Percentiles rank a stretch among this genome's conserved stretches.
phyloP scores from a whole-genome alignment of 2,329 filamentous ascomycete genomes.

The Zymoseptoria brevis region DNA sequence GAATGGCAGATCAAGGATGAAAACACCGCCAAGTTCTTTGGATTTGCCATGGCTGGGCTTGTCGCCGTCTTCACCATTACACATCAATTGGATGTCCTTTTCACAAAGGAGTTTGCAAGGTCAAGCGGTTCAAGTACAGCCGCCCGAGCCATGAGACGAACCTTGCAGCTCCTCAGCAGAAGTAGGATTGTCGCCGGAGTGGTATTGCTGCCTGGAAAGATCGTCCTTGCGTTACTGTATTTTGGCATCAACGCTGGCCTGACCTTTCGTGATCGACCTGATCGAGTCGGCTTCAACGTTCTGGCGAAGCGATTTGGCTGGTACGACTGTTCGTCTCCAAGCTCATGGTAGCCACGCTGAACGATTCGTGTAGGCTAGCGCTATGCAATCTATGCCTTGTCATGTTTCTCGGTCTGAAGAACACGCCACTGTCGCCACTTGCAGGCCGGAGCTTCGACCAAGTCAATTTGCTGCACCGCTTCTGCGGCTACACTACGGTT shows the following conservation, averaged over 20 bases:
- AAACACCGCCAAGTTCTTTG: slow-evolving; percentile 15
- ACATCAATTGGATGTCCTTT: slow-evolving; percentile 8
- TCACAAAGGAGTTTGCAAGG: slow-evolving; percentile 1
- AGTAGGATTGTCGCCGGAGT: slow-evolving; percentile 2
- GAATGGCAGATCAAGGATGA: slow-evolving; percentile 12
- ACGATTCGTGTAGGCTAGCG: slow-evolving; percentile 13
- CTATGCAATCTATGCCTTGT: slow-evolving; percentile 19
- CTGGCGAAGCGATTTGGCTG: slow-evolving; percentile 21
- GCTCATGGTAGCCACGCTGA: neutral
- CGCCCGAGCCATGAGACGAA: slow-evolving; percentile 1
- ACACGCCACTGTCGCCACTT: slow-evolving; percentile 21
- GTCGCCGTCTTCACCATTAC: slow-evolving; percentile 10
- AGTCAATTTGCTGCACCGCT: slow-evolving; percentile 21
- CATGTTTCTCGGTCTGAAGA: slow-evolving; percentile 21
- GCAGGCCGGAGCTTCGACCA: slow-evolving; percentile 19
- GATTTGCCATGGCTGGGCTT: slow-evolving; percentile 6
- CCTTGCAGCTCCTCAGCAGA: neutral
- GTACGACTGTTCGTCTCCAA: slow-evolving; percentile 6
- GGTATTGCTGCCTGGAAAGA: slow-evolving; percentile 3
- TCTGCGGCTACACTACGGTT: slow-evolving; percentile 18
- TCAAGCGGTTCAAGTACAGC: neutral
- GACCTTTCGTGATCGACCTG: slow-evolving; percentile 13
- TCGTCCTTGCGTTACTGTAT: slow-evolving; percentile 7
- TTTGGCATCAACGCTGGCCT: slow-evolving; percentile 14
- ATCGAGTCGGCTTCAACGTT: slow-evolving; percentile 9